Conservation (phyloP, 176 grass and related monocot species). For the Stipa capillata region DNA sequence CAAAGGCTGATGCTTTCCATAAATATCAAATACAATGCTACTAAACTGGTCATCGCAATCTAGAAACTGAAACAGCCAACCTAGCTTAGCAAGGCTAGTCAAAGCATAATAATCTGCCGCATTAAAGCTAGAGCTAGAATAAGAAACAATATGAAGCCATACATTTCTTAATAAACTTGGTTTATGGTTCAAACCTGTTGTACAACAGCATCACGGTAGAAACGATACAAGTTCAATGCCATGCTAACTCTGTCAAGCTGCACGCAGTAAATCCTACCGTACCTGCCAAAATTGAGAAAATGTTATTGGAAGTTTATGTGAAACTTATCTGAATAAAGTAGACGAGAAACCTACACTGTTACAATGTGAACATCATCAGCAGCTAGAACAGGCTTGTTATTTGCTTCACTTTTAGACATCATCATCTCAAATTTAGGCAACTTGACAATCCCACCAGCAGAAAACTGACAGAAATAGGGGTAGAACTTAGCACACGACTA, state of each 20-base stretch:
- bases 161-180: constrained; percentile 5
- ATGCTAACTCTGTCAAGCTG: constrained; percentile 78
- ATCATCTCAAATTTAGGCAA: constrained; percentile 95
- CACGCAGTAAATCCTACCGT: constrained; percentile 96
- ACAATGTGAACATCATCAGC: constrained; percentile 91
- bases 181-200: constrained; percentile 63
- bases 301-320: neutral
- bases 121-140: neutral
- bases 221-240: constrained; percentile 80
- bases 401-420: constrained; percentile 83
- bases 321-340: neutral
- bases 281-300: constrained; percentile 48
- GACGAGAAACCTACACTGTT: constrained; percentile 54
- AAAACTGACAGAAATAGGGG: constrained; percentile 50
- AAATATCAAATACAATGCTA: neutral
- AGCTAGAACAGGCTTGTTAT: constrained; percentile 82
- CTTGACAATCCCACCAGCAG: constrained; percentile 75
- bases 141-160: neutral
- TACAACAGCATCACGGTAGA: constrained; percentile 97
- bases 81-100: neutral
- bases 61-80: neutral
- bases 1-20: neutral
- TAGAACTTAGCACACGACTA: constrained; percentile 1
- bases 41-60: neutral
- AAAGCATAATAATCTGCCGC: neutral